A percentile compares a stretch with the other conserved stretches of the same genome.
Conservation (phyloP, 148 eudicot genomes). For the Cornus florida region DNA sequence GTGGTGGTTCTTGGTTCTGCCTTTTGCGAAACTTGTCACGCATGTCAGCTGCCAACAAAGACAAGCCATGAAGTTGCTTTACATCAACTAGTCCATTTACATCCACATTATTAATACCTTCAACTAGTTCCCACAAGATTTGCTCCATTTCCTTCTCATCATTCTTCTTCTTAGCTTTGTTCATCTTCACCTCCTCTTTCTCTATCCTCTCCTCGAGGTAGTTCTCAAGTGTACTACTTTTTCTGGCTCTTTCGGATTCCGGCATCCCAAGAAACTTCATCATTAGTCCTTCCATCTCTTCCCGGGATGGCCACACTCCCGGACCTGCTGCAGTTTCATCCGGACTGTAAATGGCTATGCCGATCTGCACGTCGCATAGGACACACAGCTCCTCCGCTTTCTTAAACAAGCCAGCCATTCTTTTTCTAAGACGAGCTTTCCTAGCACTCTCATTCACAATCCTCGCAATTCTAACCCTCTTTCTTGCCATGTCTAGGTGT, state of each 20-base stretch:
- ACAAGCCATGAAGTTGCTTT: neutral
- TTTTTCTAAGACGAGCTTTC: slow-evolving; percentile 7
- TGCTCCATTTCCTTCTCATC: neutral
- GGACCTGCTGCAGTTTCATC: neutral
- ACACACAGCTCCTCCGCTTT: slow-evolving; percentile 24
- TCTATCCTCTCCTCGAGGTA: slow-evolving; percentile 15
- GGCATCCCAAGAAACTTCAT: slow-evolving; percentile 16
- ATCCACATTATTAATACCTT: neutral
- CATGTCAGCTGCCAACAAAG: slow-evolving; percentile 5
- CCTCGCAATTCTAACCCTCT: neutral
- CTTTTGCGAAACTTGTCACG: neutral
- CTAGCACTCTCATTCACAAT: slow-evolving; percentile 15
- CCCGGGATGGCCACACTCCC: slow-evolving; percentile 13
- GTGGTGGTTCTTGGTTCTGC: neutral
- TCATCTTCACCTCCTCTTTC: neutral
- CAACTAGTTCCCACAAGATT: neutral
- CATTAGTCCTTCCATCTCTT: neutral
- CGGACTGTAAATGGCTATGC: slow-evolving; percentile 15
- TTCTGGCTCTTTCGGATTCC: neutral
- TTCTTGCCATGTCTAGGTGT: slow-evolving; percentile 12
- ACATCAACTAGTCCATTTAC: neutral
- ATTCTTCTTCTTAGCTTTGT: neutral
- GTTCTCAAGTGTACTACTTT: slow-evolving; percentile 19
- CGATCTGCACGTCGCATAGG: slow-evolving; percentile 12
- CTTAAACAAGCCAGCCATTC: slow-evolving; percentile 17